Percentiles rank a stretch among this genome's conserved stretches.
These are phyloP conservation scores for Croton setiger DNA, from an alignment of 441 rosid genomes.

Conservation along the genomic window DNA sequence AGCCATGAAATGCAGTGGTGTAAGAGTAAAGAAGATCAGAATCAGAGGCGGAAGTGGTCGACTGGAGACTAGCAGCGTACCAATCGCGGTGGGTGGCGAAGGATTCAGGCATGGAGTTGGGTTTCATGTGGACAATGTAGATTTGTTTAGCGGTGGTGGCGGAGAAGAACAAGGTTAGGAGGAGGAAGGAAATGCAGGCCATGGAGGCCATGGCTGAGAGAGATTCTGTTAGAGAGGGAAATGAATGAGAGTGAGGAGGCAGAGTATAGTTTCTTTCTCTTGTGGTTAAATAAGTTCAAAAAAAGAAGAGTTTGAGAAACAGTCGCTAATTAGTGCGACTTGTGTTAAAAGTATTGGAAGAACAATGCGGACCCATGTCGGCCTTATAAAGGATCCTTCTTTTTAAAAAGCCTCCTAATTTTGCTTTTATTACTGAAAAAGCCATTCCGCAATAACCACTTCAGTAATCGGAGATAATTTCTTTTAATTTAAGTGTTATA, in stretches of 20 bases:
- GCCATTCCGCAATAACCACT: neutral
- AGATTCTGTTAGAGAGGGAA: neutral
- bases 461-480: too few species aligned
- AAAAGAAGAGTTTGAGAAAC: neutral
- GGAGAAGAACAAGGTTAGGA: constrained; percentile 15
- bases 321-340: constrained; percentile 12
- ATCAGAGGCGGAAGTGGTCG: constrained; percentile 32
- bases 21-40: constrained; percentile 61
- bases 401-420: too few species aligned
- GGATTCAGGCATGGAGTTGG: constrained; percentile 43
- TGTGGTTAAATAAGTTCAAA: neutral
- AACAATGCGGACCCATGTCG: constrained; percentile 14
- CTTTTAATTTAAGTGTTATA: too few species aligned
- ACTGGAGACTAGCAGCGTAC: constrained; percentile 56
- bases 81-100: constrained; percentile 67
- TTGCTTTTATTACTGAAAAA: neutral
- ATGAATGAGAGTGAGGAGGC: neutral
- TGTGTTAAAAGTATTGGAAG: neutral
- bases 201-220: constrained; percentile 28
- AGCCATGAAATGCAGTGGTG: constrained; percentile 67
- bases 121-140: constrained; percentile 73
- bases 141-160: constrained; percentile 38
- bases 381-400: constrained; percentile 1
- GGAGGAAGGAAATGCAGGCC: constrained; percentile 24
- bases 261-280: too few species aligned